Conservation (phyloP, 768 basidiomycete species). For the Pleurotus tuoliensis region DNA sequence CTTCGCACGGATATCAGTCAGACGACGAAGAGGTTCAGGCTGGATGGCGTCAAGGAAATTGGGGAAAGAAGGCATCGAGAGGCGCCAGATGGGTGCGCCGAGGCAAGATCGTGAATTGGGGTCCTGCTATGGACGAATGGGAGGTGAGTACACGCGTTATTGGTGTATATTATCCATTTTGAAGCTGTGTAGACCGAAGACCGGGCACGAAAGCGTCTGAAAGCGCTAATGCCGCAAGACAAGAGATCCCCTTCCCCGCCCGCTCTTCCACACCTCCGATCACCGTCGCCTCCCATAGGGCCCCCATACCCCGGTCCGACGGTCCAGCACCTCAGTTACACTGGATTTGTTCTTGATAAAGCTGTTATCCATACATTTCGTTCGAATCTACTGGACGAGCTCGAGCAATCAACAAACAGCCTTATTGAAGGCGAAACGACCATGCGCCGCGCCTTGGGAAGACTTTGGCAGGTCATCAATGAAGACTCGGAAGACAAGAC, state of each 20-base stretch:
- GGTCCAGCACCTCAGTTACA: conserved; percentile 67
- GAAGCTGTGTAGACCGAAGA: conserved; percentile 62
- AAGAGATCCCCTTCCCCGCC: conserved; percentile 71
- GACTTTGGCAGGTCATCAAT: conserved; percentile 77
- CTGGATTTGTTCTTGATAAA: conserved; percentile 84
- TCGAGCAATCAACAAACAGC: conserved; percentile 78
- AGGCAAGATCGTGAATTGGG: conserved; percentile 83
- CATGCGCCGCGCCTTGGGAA: conserved; percentile 69
- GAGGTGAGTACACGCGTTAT: conserved; percentile 48
- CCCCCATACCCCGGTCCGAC: conserved; percentile 73
- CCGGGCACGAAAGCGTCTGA: conserved; percentile 77
- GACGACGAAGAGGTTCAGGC: conserved; percentile 52
- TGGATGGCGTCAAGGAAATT: conserved; percentile 62
- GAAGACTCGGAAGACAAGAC: conserved; percentile 52
- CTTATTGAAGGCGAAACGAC: conserved; percentile 81
- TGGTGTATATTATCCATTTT: conserved; percentile 6
- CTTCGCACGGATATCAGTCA: conserved; percentile 68
- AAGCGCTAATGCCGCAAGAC: conserved; percentile 56
- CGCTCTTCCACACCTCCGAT: conserved; percentile 70
- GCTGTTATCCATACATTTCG: conserved; percentile 83
- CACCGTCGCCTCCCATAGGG: conserved; percentile 70
- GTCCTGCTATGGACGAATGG: conserved; percentile 81
- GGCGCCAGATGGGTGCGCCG: conserved; percentile 80
- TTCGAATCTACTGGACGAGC: conserved; percentile 69
- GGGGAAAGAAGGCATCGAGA: conserved; percentile 75